Base-by-base conservation (phyloP, 495 filamentous ascomycete genomes). In the Rusavskia elegans region DNA sequence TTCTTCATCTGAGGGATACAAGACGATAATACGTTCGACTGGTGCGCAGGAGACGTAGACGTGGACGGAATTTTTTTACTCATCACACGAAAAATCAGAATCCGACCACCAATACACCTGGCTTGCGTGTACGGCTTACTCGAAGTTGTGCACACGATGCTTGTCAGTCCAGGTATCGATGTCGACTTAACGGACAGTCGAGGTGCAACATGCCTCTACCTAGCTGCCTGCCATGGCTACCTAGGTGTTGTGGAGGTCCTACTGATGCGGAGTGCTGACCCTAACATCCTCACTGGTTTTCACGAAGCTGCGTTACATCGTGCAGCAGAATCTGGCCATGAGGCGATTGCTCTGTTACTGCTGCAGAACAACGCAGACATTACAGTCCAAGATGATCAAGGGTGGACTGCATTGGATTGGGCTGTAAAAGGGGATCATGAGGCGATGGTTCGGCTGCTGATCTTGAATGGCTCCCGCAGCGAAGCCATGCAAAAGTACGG, bases 161-260 rank as follows among this genome's bases (percentile, higher is more conserved):
- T 14, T 38, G 52, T 52, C 6, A 63, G 58, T 27, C 25, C 3
- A 27, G 1, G 1, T 27, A 3, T 27, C 7, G 56, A 69, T 40
- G 37, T 52, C 25, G 62, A 69, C 55, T 59, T 60, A 0, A 40
- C 51, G 4, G 41, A 49, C 10, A 45, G 46, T 21, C 13, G 63
- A 11, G 68, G 65, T 0, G 56, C 57, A 3, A 66, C 66, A 5
- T 61, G 60, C 0, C 53, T 70, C 11, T 65, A 67, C 21, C 48
- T 65, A 5, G 66, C 66, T 0, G 49, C 59, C 0, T n/a, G 59
- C 4, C 35, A 55, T 25, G 64, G 66, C 8, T 58, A 68, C 16
- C 54, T 62, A 0, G 65, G 63, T 45, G 42, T 57, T 17, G 64
- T 70, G 39, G 65, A 61, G 45, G 0, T 58, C 0, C 48, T 70